A percentile compares a stretch with the other conserved stretches of the same genome.
phyloP scores from a whole-genome alignment of 495 filamentous ascomycete genomes.

The Penicillium silybi region DNA sequence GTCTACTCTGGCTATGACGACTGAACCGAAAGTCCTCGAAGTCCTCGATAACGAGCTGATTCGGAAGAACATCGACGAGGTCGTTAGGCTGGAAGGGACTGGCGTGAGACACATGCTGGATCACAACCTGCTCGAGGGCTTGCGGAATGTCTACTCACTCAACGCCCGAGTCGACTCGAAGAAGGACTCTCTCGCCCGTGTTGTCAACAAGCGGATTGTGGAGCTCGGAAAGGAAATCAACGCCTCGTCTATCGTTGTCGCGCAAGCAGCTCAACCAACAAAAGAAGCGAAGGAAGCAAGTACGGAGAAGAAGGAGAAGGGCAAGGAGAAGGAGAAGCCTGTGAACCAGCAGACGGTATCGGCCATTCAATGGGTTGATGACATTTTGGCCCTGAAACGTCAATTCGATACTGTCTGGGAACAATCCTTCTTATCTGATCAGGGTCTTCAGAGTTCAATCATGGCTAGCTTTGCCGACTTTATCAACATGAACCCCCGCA shows the following conservation, averaged over 20 bases:
- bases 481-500: conserved; percentile 79
- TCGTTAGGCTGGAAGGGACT: conserved; percentile 77
- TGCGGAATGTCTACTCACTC: conserved; percentile 72
- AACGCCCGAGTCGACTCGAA: conserved; percentile 73
- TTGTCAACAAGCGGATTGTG: conserved; percentile 69
- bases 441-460: conserved; percentile 73
- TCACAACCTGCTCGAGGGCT: conserved; percentile 72
- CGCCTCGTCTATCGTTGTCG: conserved; percentile 45
- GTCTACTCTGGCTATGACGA: conserved; percentile 68
- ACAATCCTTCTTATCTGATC: conserved; percentile 66
- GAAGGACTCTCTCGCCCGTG: conserved; percentile 64
- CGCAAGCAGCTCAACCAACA: conserved; percentile 12
- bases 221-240: conserved; percentile 83
- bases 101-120: conserved; percentile 90
- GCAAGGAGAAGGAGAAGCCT: conserved; percentile 47
- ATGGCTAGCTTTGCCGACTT: conserved; percentile 83
- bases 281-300: conserved; percentile 21
- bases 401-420: conserved; percentile 82
- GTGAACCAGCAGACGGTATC: conserved; percentile 66
- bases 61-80: conserved; percentile 66
- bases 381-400: conserved; percentile 77
- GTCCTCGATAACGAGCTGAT: conserved; percentile 83
- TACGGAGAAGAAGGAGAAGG: conserved; percentile 40
- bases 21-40: conserved; percentile 65
- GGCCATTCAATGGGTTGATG: conserved; percentile 94